Evolutionary conservation across 108 stramenopile genomes (phyloP), one percentile per base, ranked within the genome.

Genomic region (Ochromonas danica): DNA sequence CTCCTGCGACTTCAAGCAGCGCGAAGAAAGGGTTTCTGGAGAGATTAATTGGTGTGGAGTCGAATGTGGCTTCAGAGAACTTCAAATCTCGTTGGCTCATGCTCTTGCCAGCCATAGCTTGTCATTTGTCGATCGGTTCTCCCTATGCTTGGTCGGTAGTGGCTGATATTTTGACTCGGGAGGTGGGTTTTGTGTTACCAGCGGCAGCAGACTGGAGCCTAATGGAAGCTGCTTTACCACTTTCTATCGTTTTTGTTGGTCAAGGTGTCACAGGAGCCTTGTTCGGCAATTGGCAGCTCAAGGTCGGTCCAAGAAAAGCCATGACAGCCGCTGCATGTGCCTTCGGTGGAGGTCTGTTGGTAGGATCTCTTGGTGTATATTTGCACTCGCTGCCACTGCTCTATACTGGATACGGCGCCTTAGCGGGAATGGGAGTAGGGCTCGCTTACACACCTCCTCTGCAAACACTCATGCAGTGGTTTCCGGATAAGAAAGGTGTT

Each of bases 401-500:
- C 28, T 93, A 93, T 82, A 36, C 78, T 40, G 93, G 90, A 3
- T 92, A 91, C 82, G 91, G 91, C 1, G 42, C 87, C 14, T 42
- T 94, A 43, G 93, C 86, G 3, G 92, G 93, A 0, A 87, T 89
- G 10, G 92, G 91, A 36, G 87, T 91, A 89, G 93, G 91, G 0
- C 71, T 93, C 25, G 85, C 90, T 78, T 94, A 94, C 81, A 85
- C 90, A 25, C 88, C 90, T 10, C 93, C 93, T 0, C 90, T 93
- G 30, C 89, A 90, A 27, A 70, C 89, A 1, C 81, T 90, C 43
- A 91, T 94, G 86, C 85, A 85, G 70, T 93, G 92, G 90, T 92
- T 94, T 77, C 93, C 93, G 1, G 93, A 94, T 70, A 89, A 86
- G 71, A 89, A 91, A 39, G 93, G 91, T 0, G 71, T 94, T 57